Evolutionary conservation across 768 basidiomycete genomes (phyloP).

Genomic region (Leccinum obscurum): DNA sequence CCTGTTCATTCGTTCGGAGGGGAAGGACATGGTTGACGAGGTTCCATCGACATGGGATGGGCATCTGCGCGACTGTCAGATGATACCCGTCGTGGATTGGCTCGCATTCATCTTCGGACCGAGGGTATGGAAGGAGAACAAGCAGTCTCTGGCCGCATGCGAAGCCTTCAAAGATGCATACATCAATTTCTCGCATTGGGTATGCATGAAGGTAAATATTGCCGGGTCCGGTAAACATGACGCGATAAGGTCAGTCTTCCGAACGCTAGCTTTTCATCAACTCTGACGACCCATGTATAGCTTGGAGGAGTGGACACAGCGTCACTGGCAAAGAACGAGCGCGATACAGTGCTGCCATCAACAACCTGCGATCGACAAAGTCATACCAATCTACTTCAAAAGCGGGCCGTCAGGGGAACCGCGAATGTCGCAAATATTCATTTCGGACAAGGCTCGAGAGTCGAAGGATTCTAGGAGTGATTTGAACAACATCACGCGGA

Average conservation of each 20-base stretch:
- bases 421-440: background rate
- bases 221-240: background rate
- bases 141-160: background rate
- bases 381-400: background rate
- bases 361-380: background rate
- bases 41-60: conserved; percentile 6
- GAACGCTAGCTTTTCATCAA: background rate
- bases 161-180: background rate
- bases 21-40: background rate
- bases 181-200: background rate
- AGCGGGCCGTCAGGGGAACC: background rate
- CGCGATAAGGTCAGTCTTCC: background rate
- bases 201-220: background rate
- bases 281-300: background rate
- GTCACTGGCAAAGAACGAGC: background rate
- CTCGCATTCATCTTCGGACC: background rate
- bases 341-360: background rate
- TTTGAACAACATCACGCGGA: background rate
- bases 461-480: background rate
- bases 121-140: background rate
- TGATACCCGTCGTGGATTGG: background rate
- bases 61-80: background rate
- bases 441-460: background rate
- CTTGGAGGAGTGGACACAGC: background rate
- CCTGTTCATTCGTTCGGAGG: background rate